Evolutionary conservation across 2,329 filamentous ascomycete genomes (phyloP).

Genomic region (Ophiosphaerella herpotricha): DNA sequence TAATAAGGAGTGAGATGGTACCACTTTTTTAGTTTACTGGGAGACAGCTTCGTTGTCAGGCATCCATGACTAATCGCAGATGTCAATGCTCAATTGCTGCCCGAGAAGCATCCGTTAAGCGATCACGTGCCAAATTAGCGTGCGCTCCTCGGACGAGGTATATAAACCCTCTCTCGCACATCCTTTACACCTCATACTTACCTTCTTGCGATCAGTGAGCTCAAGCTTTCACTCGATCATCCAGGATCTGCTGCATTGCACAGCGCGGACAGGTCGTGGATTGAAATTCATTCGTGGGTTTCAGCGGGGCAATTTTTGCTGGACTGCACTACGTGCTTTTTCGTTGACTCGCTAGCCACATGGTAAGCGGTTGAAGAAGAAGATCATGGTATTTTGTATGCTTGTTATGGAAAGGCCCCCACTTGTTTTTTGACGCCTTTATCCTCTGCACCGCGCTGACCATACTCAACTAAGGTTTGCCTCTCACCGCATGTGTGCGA

Average conservation of each 20-base stretch:
- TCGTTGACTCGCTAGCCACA: constrained; percentile 43
- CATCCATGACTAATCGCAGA: no score
- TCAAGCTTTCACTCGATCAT: constrained; percentile 36
- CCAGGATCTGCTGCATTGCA: constrained; percentile 43
- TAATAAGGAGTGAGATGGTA: no score
- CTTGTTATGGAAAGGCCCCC: no score
- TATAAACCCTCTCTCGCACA: constrained; percentile 2
- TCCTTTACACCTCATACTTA: constrained; percentile 7
- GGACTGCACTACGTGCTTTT: constrained; percentile 28
- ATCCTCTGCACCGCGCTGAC: no score
- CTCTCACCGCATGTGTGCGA: no score
- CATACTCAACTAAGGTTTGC: no score
- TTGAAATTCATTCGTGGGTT: constrained; percentile 42
- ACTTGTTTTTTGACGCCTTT: no score
- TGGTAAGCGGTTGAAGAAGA: constrained; percentile 46
- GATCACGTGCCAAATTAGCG: background rate
- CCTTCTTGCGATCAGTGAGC: constrained; percentile 39
- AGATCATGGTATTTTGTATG: background rate
- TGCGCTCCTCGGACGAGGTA: background rate
- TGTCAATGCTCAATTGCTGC: no score
- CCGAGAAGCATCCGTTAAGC: no score
- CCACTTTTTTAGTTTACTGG: no score
- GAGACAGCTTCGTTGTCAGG: no score
- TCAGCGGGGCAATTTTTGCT: constrained; percentile 39
- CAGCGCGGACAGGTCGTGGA: constrained; percentile 39